A percentile compares a stretch with the other conserved stretches of the same genome.
These are phyloP conservation scores for Phytopythium sindhum DNA, from an alignment of 352 stramenopile species.

Conservation along the genomic window DNA sequence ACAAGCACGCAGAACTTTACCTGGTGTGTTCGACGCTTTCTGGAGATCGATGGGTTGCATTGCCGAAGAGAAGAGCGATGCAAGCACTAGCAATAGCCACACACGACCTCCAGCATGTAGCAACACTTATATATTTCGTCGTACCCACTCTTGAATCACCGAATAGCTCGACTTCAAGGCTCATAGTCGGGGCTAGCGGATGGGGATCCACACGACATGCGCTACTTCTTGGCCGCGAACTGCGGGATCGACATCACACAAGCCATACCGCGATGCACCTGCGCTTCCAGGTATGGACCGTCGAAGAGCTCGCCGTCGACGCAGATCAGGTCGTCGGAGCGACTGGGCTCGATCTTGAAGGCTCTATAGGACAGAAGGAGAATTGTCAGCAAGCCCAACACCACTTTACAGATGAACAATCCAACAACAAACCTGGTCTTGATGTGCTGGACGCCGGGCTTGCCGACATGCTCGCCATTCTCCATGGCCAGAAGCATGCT, in stretches of 20 bases:
- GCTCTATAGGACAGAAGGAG: constrained; percentile 20
- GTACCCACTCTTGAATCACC: neutral
- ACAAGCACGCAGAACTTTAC: constrained; percentile 1
- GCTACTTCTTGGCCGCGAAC: neutral
- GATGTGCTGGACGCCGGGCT: constrained; percentile 36
- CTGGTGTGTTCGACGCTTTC: neutral
- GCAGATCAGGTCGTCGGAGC: constrained; percentile 42
- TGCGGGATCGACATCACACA: constrained; percentile 37
- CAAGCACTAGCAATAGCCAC: neutral
- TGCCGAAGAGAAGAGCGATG: neutral
- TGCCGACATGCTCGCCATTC: constrained; percentile 40
- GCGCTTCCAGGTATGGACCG: constrained; percentile 39
- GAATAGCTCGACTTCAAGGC: neutral
- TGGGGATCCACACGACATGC: neutral
- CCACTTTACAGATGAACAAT: neutral
- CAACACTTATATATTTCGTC: neutral
- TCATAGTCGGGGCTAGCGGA: too few species aligned
- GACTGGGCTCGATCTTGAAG: constrained; percentile 43
- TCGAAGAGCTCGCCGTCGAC: constrained; percentile 58
- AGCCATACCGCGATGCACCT: constrained; percentile 59
- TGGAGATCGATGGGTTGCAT: neutral
- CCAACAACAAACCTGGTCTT: constrained; percentile 28
- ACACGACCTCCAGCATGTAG: neutral
- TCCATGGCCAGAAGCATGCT: constrained; percentile 51
- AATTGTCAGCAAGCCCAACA: neutral